Conservation (phyloP, 2,329 filamentous ascomycete species). For the Lecanicillium sp. region DNA sequence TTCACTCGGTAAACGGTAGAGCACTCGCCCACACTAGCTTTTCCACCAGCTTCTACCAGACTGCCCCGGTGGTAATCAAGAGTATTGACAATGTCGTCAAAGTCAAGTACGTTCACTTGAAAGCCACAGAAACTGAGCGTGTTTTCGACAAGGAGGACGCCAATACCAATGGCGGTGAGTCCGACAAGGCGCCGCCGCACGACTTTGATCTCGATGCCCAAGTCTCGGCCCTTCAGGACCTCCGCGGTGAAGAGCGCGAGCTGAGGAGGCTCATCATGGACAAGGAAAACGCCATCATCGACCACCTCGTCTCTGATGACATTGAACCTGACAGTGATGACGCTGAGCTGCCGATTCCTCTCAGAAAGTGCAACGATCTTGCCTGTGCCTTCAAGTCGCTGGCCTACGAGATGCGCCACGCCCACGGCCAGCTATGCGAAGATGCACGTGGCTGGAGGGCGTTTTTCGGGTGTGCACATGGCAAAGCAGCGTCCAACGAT, state of each 20-base stretch:
- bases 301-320: conserved; percentile 17
- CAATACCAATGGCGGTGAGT: neutral
- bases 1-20: conserved; percentile 33
- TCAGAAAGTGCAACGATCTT: conserved; percentile 29
- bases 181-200: no score
- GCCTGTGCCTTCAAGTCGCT: conserved; percentile 34
- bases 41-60: conserved; percentile 37
- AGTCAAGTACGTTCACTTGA: conserved; percentile 16
- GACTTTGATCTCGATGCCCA: conserved; percentile 25
- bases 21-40: conserved; percentile 29
- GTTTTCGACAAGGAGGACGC: conserved; percentile 10
- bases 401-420: conserved; percentile 27
- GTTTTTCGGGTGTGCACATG: conserved; percentile 3
- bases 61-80: conserved; percentile 30
- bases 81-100: conserved; percentile 31
- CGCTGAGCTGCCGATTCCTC: conserved; percentile 1
- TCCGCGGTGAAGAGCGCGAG: conserved; percentile 31
- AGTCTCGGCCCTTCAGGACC: conserved; percentile 34
- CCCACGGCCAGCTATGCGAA: conserved; percentile 14
- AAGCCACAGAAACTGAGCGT: conserved; percentile 7
- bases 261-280: conserved; percentile 32
- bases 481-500: neutral
- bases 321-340: conserved; percentile 12
- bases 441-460: conserved; percentile 8
- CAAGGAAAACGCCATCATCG: conserved; percentile 31